A percentile compares a stretch with the other conserved stretches of the same genome.
Evolutionary conservation across 129 eudicot species (phyloP).

Genomic region (Tagetes erecta): DNA sequence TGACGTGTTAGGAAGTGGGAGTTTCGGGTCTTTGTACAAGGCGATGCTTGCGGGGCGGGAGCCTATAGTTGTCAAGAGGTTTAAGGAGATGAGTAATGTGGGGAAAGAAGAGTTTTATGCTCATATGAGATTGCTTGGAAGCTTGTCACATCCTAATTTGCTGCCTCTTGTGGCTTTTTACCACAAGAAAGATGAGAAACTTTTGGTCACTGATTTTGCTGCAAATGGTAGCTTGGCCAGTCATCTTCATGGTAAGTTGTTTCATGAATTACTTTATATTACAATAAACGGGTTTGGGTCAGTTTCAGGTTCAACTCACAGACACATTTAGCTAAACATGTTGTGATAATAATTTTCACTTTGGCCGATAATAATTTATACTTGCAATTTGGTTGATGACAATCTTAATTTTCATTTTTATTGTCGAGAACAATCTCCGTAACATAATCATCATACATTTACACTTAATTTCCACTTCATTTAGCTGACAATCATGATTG

Average conservation of each 20-base stretch:
- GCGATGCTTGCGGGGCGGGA: slow-evolving; percentile 45
- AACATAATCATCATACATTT: no score
- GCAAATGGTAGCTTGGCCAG: slow-evolving; percentile 71
- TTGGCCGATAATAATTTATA: no score
- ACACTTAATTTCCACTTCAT: no score
- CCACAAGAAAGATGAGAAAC: slow-evolving; percentile 73
- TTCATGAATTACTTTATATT: not conserved
- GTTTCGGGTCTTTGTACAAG: slow-evolving; percentile 79
- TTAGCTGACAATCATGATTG: no score
- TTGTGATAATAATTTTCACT: no score
- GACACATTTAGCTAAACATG: not conserved
- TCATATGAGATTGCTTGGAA: slow-evolving; percentile 71
- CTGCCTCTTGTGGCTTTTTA: slow-evolving; percentile 77
- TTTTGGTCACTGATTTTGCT: slow-evolving; percentile 62
- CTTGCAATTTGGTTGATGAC: no score
- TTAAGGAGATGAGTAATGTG: slow-evolving; percentile 58
- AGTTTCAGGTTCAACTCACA: not conserved
- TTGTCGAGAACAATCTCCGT: no score
- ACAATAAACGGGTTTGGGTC: not conserved
- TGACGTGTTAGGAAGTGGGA: slow-evolving; percentile 77
- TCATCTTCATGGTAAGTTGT: slow-evolving; percentile 73
- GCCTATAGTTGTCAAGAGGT: slow-evolving; percentile 63
- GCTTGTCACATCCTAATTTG: slow-evolving; percentile 63
- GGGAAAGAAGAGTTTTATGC: slow-evolving; percentile 71
- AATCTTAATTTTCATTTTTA: no score